Conservation (phyloP, 176 grass and related monocot genomes). For the Tillandsia fasciculata region DNA sequence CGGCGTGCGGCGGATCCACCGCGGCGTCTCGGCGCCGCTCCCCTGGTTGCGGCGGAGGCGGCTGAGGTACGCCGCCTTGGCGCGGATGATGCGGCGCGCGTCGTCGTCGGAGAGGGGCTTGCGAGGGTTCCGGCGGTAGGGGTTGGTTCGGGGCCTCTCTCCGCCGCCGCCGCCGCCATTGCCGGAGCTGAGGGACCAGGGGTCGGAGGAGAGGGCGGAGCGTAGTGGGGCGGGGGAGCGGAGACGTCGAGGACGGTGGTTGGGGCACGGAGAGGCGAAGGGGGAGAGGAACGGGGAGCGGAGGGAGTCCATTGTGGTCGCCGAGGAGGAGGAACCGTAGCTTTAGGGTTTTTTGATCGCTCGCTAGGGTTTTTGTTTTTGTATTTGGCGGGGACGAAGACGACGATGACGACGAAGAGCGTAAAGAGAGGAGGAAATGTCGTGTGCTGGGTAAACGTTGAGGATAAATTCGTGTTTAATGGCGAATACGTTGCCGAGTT, state of each 20-base stretch:
- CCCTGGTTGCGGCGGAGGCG: constrained; percentile 64
- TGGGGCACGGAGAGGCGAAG: constrained; percentile 12
- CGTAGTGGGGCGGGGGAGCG: constrained; percentile 7
- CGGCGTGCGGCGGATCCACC: constrained; percentile 69
- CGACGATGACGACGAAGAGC: background rate
- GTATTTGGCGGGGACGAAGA: background rate
- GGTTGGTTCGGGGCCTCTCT: background rate
- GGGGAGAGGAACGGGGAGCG: constrained; percentile 26
- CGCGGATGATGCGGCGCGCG: constrained; percentile 56
- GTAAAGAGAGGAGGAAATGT: background rate
- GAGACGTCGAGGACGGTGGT: background rate
- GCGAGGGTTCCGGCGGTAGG: constrained; percentile 21
- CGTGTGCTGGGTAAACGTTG: background rate
- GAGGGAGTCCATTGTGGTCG: constrained; percentile 7
- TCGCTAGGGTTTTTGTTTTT: background rate
- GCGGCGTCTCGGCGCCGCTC: constrained; percentile 48
- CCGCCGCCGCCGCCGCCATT: background rate
- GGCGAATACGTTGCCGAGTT: too few species aligned
- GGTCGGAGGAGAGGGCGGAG: constrained; percentile 11
- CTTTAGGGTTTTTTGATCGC: too few species aligned
- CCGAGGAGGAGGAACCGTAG: too few species aligned
- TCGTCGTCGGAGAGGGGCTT: constrained; percentile 28
- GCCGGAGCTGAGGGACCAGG: constrained; percentile 53
- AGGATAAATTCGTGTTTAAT: background rate
- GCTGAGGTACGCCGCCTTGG: constrained; percentile 65